phyloP scores from a whole-genome alignment of 2,329 filamentous ascomycete species.

The Cryphonectria nitschkei region DNA sequence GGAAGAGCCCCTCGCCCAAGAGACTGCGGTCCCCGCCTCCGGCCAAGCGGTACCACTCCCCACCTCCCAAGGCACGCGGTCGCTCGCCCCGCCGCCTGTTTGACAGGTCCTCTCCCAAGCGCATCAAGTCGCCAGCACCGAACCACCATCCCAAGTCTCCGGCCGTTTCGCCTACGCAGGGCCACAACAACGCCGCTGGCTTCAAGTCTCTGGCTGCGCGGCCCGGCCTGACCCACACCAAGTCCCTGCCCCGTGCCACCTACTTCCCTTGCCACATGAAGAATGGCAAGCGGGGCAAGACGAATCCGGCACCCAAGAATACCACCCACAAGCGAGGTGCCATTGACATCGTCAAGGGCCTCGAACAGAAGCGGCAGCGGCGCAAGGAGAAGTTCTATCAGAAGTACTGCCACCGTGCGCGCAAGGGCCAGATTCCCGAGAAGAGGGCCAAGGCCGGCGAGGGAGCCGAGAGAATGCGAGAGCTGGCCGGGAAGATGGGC shows the following conservation, averaged over 20 bases:
- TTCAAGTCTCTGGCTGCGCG: slow-evolving; percentile 57
- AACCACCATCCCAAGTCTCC: slow-evolving; percentile 55
- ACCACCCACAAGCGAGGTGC: slow-evolving; percentile 78
- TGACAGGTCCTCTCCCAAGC: slow-evolving; percentile 70
- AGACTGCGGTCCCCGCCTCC: slow-evolving; percentile 60
- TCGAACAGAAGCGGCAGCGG: slow-evolving; percentile 91
- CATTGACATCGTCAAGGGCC: slow-evolving; percentile 94
- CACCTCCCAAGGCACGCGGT: slow-evolving; percentile 54
- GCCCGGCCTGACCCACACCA: slow-evolving; percentile 74
- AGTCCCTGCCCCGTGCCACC: slow-evolving; percentile 81
- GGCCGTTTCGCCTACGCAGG: slow-evolving; percentile 47
- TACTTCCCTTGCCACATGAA: slow-evolving; percentile 66
- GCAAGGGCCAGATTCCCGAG: slow-evolving; percentile 65
- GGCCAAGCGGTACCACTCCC: slow-evolving; percentile 52
- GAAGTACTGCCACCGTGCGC: slow-evolving; percentile 83
- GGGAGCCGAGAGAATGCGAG: slow-evolving; percentile 90
- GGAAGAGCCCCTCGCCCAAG: slow-evolving; percentile 62
- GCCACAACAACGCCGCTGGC: slow-evolving; percentile 44
- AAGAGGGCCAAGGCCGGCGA: slow-evolving; percentile 76
- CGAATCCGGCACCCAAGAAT: slow-evolving; percentile 46
- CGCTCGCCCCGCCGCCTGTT: slow-evolving; percentile 64
- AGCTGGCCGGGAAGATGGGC: slow-evolving; percentile 79
- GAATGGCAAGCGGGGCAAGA: slow-evolving; percentile 35
- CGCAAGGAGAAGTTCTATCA: slow-evolving; percentile 91
- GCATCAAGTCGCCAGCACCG: slow-evolving; percentile 72